Base-by-base conservation (phyloP, 768 basidiomycete species). In the Lactarius hengduanensis region DNA sequence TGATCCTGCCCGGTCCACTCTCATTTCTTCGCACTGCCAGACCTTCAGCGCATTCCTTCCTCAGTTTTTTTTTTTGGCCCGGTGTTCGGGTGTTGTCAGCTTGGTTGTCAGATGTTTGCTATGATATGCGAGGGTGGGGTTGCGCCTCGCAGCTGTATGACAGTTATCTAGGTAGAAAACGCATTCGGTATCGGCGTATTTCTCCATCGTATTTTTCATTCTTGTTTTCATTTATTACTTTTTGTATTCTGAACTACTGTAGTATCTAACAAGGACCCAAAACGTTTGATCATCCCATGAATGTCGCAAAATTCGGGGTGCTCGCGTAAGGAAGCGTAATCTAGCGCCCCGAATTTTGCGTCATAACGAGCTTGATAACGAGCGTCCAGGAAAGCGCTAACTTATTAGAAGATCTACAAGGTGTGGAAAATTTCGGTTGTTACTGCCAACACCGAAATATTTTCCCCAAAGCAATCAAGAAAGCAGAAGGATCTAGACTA, bases 351-450 rank as follows among this genome's bases (percentile, higher is more conserved):
- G 28, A 28, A 28, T 28, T 28, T 28, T 28, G 28, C 28, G 28
- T 2, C 28, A 28, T 28, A 28, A 28, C 28, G 28, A 28, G 3
- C 28, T 28, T 28, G 28, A 28, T 2, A 28, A 28, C 28, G 30
- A 34, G 9, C 1, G 34, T 26, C 1, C 34, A 34, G 34, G 9
- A 34, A 34, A 34, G 34, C 34, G 34, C 26, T 26, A 26, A 26
- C 59, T 66, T 26, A 43, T 69, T 4, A 68, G 70, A 11, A 61
- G 53, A 71, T 34, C 68, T 71, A 15, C 62, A 71, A 66, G 70
- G 68, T 66, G 41, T 4, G 11, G 7, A 11, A n/a, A 38, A 13
- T 15, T 26, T 57, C 34, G 28, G 3, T 58, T 45, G 18, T 26
- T 26, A n/a, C 20, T 26, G 36, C 34, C 30, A 30, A 15, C 32